phyloP scores from a whole-genome alignment of 495 filamentous ascomycete genomes.

The Friedmanniomyces simplex region DNA sequence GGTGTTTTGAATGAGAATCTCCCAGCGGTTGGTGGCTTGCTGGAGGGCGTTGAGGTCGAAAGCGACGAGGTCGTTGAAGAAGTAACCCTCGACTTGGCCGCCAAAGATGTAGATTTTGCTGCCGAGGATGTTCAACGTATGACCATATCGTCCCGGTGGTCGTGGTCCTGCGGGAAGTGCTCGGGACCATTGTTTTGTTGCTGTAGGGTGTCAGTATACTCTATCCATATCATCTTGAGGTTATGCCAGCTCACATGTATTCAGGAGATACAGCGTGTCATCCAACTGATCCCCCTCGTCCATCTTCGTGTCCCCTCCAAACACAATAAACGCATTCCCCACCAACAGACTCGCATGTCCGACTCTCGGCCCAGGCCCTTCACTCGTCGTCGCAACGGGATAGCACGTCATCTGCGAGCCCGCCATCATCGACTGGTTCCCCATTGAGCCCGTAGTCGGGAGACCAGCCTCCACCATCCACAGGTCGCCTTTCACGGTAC shows the following conservation, averaged over 20 bases:
- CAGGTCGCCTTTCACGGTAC: slow-evolving; percentile 89
- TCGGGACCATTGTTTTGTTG: slow-evolving; percentile 95
- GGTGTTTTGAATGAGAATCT: slow-evolving; percentile 69
- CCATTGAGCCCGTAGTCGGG: background rate
- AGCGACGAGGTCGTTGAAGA: slow-evolving; percentile 95
- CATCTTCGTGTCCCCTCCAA: slow-evolving; percentile 95
- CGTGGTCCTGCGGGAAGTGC: slow-evolving; percentile 73
- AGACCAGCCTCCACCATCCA: slow-evolving; percentile 92
- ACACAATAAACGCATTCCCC: slow-evolving; percentile 98
- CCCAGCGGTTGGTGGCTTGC: slow-evolving; percentile 81
- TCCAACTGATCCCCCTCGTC: slow-evolving; percentile 85
- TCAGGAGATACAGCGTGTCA: slow-evolving; percentile 90
- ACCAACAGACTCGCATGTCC: slow-evolving; percentile 91
- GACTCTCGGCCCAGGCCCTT: slow-evolving; percentile 90
- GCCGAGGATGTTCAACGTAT: slow-evolving; percentile 89
- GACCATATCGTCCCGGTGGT: slow-evolving; percentile 87
- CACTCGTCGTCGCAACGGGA: slow-evolving; percentile 78
- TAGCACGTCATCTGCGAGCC: slow-evolving; percentile 65
- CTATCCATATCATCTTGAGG: too few relatives aligned
- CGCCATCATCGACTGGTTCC: background rate
- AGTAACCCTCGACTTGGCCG: slow-evolving; percentile 92
- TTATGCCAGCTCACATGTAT: slow-evolving; percentile 92
- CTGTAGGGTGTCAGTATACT: slow-evolving; percentile 35
- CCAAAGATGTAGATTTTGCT: slow-evolving; percentile 97
- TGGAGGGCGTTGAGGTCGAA: slow-evolving; percentile 95